Base-by-base conservation (phyloP, 2,329 filamentous ascomycete genomes). In the Diaporthe destruens region DNA sequence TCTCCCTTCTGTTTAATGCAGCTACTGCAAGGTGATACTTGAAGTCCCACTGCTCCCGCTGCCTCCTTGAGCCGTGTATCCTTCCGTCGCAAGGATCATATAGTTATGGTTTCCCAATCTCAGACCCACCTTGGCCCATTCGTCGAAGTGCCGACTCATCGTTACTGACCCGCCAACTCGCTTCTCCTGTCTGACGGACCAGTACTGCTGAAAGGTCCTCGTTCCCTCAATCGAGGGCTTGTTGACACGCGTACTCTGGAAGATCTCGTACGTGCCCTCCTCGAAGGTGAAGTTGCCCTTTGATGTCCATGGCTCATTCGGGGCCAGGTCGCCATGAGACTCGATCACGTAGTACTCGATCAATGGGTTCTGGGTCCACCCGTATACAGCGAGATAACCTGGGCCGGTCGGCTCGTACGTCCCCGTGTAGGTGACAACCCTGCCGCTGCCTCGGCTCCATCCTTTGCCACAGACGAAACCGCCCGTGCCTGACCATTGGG, bases 271-370 rank as follows among this genome's bases (percentile, higher is more conserved):
- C 5, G 82, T 85, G 18, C 84, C 84, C 54, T 87, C 88, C 51
- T 89, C 88, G 25, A 80, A 81, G 23, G 81, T 84, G 74, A 90
- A 84, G 71, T 84, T 84, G 34, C 87, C 88, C 77, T 86, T 86
- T 74, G 81, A 80, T 1, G 81, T 84, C 75, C 83, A 83, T 23
- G 82, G 86, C 76, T 84, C 83, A 71, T 82, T 82, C 1, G 86
- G 86, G 56, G 86, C 82, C 77, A 88, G 85, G 54, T 82, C 83
- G 73, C 85, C 86, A 77, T 85, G 86, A 16, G 82, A 79, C 73
- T 90, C 88, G 75, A 89, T 82, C 72, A 90, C 85, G 81, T 90
- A 90, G 81, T 89, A 89, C 76, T 90, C 88, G 77, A 89, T 82
- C n/a, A 88, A 80, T 0, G 87, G 87, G 77, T 83, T 84, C 23